Conservation (phyloP, 108 stramenopile species). For the Pseudonitzschia pungens region DNA sequence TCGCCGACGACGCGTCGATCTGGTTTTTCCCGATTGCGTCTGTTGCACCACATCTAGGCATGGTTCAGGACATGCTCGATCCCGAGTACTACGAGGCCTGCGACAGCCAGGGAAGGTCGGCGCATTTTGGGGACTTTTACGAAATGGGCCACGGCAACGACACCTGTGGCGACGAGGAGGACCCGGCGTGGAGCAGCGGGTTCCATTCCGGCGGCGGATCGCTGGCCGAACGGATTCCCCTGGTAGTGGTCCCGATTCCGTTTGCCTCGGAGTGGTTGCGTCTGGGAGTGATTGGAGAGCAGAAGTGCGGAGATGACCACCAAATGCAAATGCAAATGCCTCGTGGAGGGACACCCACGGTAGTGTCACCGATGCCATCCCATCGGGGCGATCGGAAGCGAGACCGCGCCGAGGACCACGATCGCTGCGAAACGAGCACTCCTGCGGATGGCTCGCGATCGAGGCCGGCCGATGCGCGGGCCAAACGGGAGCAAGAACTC, state of each 20-base stretch:
- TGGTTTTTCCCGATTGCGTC: too few relatives aligned
- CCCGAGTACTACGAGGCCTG: conserved; percentile 46
- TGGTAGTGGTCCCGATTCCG: conserved; percentile 47
- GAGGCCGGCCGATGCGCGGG: background rate
- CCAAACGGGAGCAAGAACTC: background rate
- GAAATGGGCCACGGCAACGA: background rate
- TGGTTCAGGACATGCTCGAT: conserved; percentile 67
- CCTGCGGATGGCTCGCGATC: background rate
- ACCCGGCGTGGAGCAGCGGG: background rate
- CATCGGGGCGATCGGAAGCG: conserved; percentile 20
- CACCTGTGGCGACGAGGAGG: background rate
- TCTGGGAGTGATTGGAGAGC: background rate
- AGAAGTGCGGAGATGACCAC: too few relatives aligned
- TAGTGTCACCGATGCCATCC: conserved; percentile 3
- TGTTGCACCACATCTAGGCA: background rate
- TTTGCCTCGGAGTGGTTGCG: conserved; percentile 33
- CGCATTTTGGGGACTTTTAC: conserved; percentile 28
- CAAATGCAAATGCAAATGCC: too few relatives aligned
- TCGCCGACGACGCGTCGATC: too few relatives aligned
- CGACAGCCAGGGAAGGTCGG: conserved; percentile 15
- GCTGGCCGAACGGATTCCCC: conserved; percentile 42
- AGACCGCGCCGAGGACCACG: conserved; percentile 13
- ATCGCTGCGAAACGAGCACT: background rate
- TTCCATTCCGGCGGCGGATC: too few relatives aligned
- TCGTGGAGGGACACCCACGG: background rate